Evolutionary conservation across 192 early-diverging fungal species (phyloP), one percentile per base, ranked within the genome.

Genomic region (Coemansia sp.): DNA sequence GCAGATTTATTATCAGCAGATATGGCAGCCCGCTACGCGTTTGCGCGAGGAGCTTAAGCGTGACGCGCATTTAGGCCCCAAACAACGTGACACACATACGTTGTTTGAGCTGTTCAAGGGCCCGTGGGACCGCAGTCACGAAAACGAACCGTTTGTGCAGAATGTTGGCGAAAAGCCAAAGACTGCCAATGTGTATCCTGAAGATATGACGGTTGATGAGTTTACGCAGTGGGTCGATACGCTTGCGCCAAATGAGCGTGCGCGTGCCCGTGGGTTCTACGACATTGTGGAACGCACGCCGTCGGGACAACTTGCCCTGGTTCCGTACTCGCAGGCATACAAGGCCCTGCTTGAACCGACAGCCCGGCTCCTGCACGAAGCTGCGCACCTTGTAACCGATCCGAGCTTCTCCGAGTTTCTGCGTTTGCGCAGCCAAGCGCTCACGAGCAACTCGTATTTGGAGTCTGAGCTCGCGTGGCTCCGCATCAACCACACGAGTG

Each of bases 391-490:
- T 56, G 85, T 88, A 12, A 83, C 81, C 13, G 83, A 89, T 39
- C 29, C 65, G 20, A 74, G 80, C n/a, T 74, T 90, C 65, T 74
- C 68, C 1, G 62, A 65, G 49, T 90, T 92, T 54, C 71, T 92
- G 65, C 64, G 70, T n/a, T 62, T 66, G 16, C 84, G 88, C 29
- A 85, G 79, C 1, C 66, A 72, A 9, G 77, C 88, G 18, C 88
- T 92, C 50, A 58, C 71, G 43, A 81, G 64, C 66, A 90, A 92
- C 61, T 60, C 80, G 16, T 90, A 92, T 57, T 64, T 88, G 32
- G 75, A 85, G 6, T 88, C 87, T 7, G 88, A 92, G 62, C 71
- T 89, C 1, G 76, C 85, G 29, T 92, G 90, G 90, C 74, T 92
- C 20, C 71, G 73, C 16, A 85, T 92, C 52, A 84, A 75, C 62